Evolutionary conservation across 2,329 filamentous ascomycete species (phyloP).

Genomic region (Pseudogymnoascus sp.): DNA sequence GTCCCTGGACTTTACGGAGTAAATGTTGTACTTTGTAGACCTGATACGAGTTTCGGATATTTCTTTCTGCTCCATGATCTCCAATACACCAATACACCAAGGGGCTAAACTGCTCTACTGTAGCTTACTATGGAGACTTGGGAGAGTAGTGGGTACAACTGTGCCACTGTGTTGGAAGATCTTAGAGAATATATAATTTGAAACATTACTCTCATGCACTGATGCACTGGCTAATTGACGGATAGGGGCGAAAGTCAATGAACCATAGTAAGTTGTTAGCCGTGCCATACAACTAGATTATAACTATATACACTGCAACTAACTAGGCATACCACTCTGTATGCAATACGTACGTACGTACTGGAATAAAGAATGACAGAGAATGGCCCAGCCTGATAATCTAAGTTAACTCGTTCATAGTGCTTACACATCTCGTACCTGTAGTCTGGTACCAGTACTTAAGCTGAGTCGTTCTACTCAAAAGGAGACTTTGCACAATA

Average conservation of each 20-base stretch:
- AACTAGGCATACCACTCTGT: background rate
- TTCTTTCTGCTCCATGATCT: background rate
- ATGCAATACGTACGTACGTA: background rate
- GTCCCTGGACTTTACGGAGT: background rate
- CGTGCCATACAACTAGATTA: background rate
- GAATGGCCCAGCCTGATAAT: background rate
- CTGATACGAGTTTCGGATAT: slow-evolving; percentile 1
- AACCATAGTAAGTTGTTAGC: background rate
- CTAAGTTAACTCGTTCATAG: background rate
- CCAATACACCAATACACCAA: background rate
- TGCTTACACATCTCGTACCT: slow-evolving; percentile 4
- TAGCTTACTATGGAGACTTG: background rate
- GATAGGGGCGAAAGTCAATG: background rate
- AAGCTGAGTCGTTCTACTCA: background rate
- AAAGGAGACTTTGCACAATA: background rate
- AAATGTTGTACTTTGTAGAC: background rate
- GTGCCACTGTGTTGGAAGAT: background rate
- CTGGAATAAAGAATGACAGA: background rate
- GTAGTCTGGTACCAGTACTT: background rate
- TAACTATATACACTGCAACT: background rate
- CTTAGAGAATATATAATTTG: background rate
- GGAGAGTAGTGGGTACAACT: background rate
- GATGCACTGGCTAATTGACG: background rate
- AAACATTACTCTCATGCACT: slow-evolving; percentile 7
- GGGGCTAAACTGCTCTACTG: background rate